Conservation (phyloP, 78 protist species). For the Neovahlkampfia damariscottae region DNA sequence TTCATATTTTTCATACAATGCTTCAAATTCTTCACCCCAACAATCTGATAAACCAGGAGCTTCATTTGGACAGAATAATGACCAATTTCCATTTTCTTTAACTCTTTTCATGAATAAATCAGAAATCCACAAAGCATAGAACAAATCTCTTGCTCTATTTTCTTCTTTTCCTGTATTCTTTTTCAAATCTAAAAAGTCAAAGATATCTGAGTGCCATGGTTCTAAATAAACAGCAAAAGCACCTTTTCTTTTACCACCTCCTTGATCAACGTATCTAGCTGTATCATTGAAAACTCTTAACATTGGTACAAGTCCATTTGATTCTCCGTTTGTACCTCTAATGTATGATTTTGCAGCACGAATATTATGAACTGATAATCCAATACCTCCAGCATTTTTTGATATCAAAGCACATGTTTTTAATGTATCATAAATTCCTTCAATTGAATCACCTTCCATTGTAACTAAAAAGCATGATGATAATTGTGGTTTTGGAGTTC, state of each 20-base stretch:
- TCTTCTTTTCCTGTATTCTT: conserved; percentile 85
- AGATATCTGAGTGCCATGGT: conserved; percentile 97
- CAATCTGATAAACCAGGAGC: conserved; percentile 76
- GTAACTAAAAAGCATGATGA: conserved; percentile 89
- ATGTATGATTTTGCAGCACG: conserved; percentile 80
- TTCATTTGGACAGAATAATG: conserved; percentile 88
- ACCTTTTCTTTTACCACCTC: conserved; percentile 95
- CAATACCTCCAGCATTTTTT: conserved; percentile 95
- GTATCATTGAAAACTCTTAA: conserved; percentile 93
- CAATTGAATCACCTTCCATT: conserved; percentile 84
- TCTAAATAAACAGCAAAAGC: conserved; percentile 95
- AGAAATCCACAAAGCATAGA: conserved; percentile 94
- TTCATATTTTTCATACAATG: conserved; percentile 75
- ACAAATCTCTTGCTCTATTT: conserved; percentile 90
- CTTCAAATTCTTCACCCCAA: conserved; percentile 78
- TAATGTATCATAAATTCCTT: conserved; percentile 92
- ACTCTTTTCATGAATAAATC: conserved; percentile 96
- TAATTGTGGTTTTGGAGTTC: conserved; percentile 88
- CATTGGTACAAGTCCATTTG: conserved; percentile 96
- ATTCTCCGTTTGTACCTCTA: conserved; percentile 80
- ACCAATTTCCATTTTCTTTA: conserved; percentile 77
- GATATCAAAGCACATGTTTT: conserved; percentile 79
- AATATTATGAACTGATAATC: conserved; percentile 76
- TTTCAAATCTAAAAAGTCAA: conserved; percentile 69
- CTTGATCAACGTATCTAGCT: conserved; percentile 93